Evolutionary conservation across 2,329 filamentous ascomycete species (phyloP), one percentile per base, ranked within the genome.

Genomic region (Fusarium duplospermum): DNA sequence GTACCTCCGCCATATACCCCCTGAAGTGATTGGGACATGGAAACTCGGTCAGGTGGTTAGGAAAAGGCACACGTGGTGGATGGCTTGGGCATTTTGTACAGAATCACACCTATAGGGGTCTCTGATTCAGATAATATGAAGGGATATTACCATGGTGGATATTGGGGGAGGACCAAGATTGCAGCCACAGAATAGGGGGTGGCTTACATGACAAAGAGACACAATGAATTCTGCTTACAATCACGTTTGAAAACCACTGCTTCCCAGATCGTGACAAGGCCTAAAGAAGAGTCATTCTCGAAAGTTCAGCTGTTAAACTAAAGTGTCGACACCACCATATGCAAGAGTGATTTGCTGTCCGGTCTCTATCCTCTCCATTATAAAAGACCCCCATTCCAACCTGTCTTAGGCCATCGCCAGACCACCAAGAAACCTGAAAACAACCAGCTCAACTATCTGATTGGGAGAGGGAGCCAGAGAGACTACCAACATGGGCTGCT

Each of bases 401-500:
- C 27, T 35, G n/a, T 40, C 36, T 29, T 29, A 13, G 31, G 7
- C 57, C 38, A 38, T 31, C 16, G 4, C 57, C 57, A n/a, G 9
- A 42, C 24, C 35, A 22, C 20, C 22, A 60, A 60, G n/a, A 36
- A 64, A 64, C 22, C 22, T 50, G 40, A 60, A 10, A 20, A n/a
- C 29, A 20, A 18, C 24, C n/a, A 8, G 47, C n/a, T 40, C 40
- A 11, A 45, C 11, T 22, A 29, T 27, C 11, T 14, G 6, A 45
- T 10, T 27, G 8, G 22, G 45, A 27, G 45, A 50, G 45, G 45
- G 22, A 13, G 29, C n/a, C 2, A 27, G 22, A 13, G 18, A 35
- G 6, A 52, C 22, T 4, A 29, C 2, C 42, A 56, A 24, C 4
- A 72, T 74, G 72, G 72, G 72, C 13, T 62, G 65, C 20, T 72